Percentiles rank a stretch among this genome's conserved stretches.
Conservation (phyloP, 495 filamentous ascomycete species). For the Trichocladium uniseriatum region DNA sequence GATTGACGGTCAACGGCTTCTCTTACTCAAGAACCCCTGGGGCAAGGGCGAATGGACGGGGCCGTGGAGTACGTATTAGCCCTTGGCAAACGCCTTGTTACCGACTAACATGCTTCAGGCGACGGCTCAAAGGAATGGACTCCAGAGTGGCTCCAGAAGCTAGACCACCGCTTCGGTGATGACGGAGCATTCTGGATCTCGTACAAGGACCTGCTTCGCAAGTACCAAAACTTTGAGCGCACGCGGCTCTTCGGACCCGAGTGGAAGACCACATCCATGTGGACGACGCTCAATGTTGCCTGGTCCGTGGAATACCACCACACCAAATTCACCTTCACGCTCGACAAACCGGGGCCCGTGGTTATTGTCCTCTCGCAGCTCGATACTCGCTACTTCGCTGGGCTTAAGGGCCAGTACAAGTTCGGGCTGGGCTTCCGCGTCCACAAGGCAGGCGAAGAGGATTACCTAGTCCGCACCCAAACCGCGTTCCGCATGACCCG, state of each 20-base stretch:
- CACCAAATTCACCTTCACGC: slow-evolving; percentile 66
- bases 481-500: slow-evolving; percentile 61
- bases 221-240: slow-evolving; percentile 74
- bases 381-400: slow-evolving; percentile 76
- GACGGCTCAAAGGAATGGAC: slow-evolving; percentile 93
- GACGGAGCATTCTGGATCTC: slow-evolving; percentile 66
- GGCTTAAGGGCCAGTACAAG: slow-evolving; percentile 70
- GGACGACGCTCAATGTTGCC: slow-evolving; percentile 76
- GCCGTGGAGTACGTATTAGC: slow-evolving; percentile 50
- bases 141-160: slow-evolving; percentile 68
- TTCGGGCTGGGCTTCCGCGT: slow-evolving; percentile 75
- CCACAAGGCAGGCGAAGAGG: slow-evolving; percentile 68
- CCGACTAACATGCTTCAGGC: slow-evolving; percentile 11
- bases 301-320: slow-evolving; percentile 80
- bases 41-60: slow-evolving; percentile 76
- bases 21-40: slow-evolving; percentile 84
- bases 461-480: slow-evolving; percentile 77
- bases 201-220: slow-evolving; percentile 73
- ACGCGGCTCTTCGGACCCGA: slow-evolving; percentile 80
- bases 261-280: slow-evolving; percentile 75
- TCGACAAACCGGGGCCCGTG: slow-evolving; percentile 56
- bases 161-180: slow-evolving; percentile 79
- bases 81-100: too few species aligned
- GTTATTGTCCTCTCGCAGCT: slow-evolving; percentile 79
- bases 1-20: slow-evolving; percentile 60